Conservation (phyloP, 179 eudicot genomes). For the Drosera spatulata region DNA sequence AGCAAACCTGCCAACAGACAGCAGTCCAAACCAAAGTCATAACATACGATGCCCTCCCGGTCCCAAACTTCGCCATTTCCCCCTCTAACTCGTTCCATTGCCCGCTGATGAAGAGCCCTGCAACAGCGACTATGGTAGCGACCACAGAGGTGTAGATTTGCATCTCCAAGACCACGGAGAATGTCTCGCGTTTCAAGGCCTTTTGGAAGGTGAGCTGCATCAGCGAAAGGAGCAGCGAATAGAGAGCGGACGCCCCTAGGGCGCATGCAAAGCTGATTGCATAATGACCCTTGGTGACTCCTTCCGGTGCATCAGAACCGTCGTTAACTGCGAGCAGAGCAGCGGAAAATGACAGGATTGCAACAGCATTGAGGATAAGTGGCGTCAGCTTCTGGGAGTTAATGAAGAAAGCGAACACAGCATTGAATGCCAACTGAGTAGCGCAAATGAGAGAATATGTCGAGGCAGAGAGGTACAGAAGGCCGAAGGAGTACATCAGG, state of each 20-base stretch:
- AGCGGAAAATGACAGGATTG: slow-evolving; percentile 68
- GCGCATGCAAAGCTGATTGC: slow-evolving; percentile 33
- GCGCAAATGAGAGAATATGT: slow-evolving; percentile 93
- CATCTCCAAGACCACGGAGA: slow-evolving; percentile 68
- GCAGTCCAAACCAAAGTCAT: slow-evolving; percentile 75
- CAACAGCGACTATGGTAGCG: slow-evolving; percentile 39
- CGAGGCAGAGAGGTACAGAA: slow-evolving; percentile 70
- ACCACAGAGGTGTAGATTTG: slow-evolving; percentile 56
- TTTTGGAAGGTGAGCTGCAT: slow-evolving; percentile 77
- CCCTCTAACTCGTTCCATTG: slow-evolving; percentile 48
- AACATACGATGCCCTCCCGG: slow-evolving; percentile 56
- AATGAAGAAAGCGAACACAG: slow-evolving; percentile 63
- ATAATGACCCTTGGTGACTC: slow-evolving; percentile 44
- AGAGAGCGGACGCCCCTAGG: slow-evolving; percentile 42
- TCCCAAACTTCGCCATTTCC: slow-evolving; percentile 50
- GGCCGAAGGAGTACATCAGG: slow-evolving; percentile 61
- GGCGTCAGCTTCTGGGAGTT: slow-evolving; percentile 71
- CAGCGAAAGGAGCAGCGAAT: slow-evolving; percentile 75
- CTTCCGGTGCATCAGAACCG: slow-evolving; percentile 36
- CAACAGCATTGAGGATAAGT: slow-evolving; percentile 60
- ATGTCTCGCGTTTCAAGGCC: slow-evolving; percentile 55
- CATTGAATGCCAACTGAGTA: slow-evolving; percentile 71
- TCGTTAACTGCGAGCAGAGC: slow-evolving; percentile 56
- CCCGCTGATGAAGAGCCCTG: slow-evolving; percentile 71
- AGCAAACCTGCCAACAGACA: slow-evolving; percentile 70